Evolutionary conservation across 148 eudicot genomes (phyloP).

Genomic region (Rhododendron mucronatum): DNA sequence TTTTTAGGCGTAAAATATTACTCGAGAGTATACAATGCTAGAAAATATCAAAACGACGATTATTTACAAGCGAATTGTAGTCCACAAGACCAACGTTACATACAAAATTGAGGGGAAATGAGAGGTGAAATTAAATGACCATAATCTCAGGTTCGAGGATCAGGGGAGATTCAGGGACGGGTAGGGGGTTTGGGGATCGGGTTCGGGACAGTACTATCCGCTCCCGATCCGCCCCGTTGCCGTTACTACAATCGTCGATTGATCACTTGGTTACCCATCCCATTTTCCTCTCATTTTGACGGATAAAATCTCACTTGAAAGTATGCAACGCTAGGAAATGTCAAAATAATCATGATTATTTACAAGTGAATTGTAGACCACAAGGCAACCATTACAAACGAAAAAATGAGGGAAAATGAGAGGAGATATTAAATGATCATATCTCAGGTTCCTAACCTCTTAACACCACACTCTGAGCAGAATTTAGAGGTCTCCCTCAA

Average conservation of each 20-base stretch:
- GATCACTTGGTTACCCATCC: not conserved
- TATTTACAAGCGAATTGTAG: not conserved
- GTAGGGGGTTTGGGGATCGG: too few relatives aligned
- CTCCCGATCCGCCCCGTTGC: too few relatives aligned
- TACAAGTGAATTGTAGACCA: not conserved
- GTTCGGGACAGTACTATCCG: too few relatives aligned
- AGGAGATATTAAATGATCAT: not conserved
- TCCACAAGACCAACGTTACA: not conserved
- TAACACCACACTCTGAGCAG: slow-evolving; percentile 90
- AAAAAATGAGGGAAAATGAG: not conserved
- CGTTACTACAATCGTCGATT: too few relatives aligned
- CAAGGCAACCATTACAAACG: not conserved
- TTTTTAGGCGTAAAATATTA: not conserved
- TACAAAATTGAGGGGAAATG: not conserved
- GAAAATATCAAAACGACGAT: not conserved
- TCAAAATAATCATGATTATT: not conserved
- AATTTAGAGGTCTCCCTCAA: slow-evolving; percentile 84
- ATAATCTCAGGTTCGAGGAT: slow-evolving; percentile 32
- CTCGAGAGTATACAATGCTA: not conserved
- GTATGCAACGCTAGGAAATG: not conserved
- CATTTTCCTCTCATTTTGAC: not conserved
- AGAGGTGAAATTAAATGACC: not conserved
- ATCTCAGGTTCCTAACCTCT: slow-evolving; percentile 69
- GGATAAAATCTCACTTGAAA: not conserved
- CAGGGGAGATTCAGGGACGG: too few relatives aligned